A percentile compares a stretch with the other conserved stretches of the same genome.
phyloP scores from a whole-genome alignment of 2,329 filamentous ascomycete genomes.

The Penicillium sp. region DNA sequence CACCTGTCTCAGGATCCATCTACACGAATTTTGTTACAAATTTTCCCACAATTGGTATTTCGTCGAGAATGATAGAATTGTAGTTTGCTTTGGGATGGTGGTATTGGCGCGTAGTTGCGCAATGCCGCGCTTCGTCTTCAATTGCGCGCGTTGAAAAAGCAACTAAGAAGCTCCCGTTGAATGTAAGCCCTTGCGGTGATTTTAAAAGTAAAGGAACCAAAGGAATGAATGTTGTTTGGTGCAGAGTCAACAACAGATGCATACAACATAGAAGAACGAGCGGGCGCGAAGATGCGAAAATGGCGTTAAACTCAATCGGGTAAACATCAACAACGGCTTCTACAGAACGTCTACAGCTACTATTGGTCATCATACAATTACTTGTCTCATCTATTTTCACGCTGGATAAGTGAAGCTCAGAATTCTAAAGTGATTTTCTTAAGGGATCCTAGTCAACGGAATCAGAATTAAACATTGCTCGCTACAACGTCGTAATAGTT shows the following conservation, averaged over 20 bases:
- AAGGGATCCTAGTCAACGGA: not conserved
- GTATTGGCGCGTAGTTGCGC: not conserved
- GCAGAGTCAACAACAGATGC: not conserved
- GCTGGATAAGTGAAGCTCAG: not conserved
- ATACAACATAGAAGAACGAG: slow-evolving; percentile 15
- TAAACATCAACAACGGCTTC: slow-evolving; percentile 16
- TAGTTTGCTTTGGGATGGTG: not conserved
- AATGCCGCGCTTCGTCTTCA: not conserved
- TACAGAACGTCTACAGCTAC: not conserved
- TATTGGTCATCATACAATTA: not conserved
- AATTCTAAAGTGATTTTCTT: not conserved
- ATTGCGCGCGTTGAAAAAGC: not conserved
- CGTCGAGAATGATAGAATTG: not conserved
- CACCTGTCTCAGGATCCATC: slow-evolving; percentile 11
- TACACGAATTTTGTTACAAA: not conserved
- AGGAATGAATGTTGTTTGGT: not conserved
- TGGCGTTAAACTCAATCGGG: slow-evolving; percentile 21
- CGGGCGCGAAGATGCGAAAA: slow-evolving; percentile 10
- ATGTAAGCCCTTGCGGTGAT: not conserved
- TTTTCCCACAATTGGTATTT: not conserved
- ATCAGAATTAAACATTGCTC: not conserved
- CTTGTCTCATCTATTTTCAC: not conserved
- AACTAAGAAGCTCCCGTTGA: not conserved
- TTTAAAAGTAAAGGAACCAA: too few relatives aligned
- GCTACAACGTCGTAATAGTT: not conserved